Conservation (phyloP, 176 grass and related monocot species). For the Paspalum vaginatum region DNA sequence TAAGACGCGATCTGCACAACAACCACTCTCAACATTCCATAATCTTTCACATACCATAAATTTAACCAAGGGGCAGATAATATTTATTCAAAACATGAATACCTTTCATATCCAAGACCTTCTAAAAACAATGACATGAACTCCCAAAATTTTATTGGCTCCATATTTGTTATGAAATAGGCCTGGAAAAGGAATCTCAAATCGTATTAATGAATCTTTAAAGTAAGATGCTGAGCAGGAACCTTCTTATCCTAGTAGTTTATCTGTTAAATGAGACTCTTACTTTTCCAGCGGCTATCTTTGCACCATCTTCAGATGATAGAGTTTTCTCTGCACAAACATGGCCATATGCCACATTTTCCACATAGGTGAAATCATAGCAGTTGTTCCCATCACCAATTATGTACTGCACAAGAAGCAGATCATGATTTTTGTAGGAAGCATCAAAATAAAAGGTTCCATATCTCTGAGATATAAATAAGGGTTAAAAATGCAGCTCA, state of each 20-base stretch:
- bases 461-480: slow-evolving; percentile 14
- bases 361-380: slow-evolving; percentile 96
- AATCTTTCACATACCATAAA: slow-evolving; percentile 16
- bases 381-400: slow-evolving; percentile 94
- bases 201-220: slow-evolving; percentile 20
- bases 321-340: slow-evolving; percentile 91
- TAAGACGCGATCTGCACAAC: not conserved
- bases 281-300: slow-evolving; percentile 91
- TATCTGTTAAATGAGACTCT: slow-evolving; percentile 16
- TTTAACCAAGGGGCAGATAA: not conserved
- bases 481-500: not conserved
- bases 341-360: slow-evolving; percentile 97
- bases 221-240: slow-evolving; percentile 28
- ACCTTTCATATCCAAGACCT: slow-evolving; percentile 99
- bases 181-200: slow-evolving; percentile 55
- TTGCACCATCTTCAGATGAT: slow-evolving; percentile 73
- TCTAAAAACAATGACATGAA: slow-evolving; percentile 95
- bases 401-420: slow-evolving; percentile 64
- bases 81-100: slow-evolving; percentile 1
- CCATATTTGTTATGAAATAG: slow-evolving; percentile 96
- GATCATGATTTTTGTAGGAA: not conserved
- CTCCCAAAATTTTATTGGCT: slow-evolving; percentile 98
- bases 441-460: slow-evolving; percentile 2
- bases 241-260: slow-evolving; percentile 63
- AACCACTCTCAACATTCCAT: not conserved